Conservation (phyloP, 2,329 filamentous ascomycete species). For the Boeremia lycopersici region DNA sequence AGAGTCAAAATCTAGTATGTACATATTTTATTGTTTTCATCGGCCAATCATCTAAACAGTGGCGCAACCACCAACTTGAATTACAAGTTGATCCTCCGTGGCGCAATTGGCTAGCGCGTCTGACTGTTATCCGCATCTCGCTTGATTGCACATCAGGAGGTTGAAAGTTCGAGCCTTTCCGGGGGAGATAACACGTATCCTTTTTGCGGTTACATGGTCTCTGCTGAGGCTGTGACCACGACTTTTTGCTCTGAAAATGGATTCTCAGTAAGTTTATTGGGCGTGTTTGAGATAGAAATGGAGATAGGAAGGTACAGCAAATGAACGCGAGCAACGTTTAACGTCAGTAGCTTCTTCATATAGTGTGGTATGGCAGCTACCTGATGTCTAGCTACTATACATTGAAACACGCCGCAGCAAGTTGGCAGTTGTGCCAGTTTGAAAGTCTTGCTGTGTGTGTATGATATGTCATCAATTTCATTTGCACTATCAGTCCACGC, state of each 20-base stretch:
- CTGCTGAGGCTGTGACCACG: not conserved
- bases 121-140: conserved; percentile 56
- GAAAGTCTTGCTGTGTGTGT: not conserved
- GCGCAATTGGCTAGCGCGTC: conserved; percentile 62
- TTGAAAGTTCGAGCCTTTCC: conserved; percentile 22
- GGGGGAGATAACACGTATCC: conserved; percentile 14
- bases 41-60: conserved; percentile 1
- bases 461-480: not conserved
- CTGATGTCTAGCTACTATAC: too few relatives aligned
- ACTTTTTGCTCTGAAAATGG: not conserved
- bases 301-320: too few relatives aligned
- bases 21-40: not conserved
- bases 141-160: conserved; percentile 20
- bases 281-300: too few relatives aligned
- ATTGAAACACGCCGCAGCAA: too few relatives aligned
- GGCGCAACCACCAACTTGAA: not conserved
- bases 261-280: too few relatives aligned
- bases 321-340: too few relatives aligned
- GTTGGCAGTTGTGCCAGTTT: too few relatives aligned
- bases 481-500: not conserved
- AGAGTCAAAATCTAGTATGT: not conserved
- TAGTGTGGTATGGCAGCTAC: too few relatives aligned
- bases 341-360: too few relatives aligned
- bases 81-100: conserved; percentile 35
- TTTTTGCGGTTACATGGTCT: not conserved